phyloP scores from a whole-genome alignment of 768 basidiomycete species.

The Rhizopogon salebrosus region DNA sequence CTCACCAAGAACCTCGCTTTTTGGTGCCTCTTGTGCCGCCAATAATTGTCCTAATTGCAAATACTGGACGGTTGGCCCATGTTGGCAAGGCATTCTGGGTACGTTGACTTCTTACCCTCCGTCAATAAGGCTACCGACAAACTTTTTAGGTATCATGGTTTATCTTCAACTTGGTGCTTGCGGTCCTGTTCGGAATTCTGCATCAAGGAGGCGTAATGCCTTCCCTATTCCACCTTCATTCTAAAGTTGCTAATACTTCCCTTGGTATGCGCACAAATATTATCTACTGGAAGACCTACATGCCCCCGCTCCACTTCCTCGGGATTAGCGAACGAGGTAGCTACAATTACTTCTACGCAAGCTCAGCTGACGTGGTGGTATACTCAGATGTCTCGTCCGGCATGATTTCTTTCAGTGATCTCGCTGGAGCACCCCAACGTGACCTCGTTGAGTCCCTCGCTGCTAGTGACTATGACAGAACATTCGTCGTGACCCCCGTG shows the following conservation, averaged over 20 bases:
- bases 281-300: conserved; percentile 38
- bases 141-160: conserved; percentile 22
- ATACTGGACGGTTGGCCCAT: conserved; percentile 17
- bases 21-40: conserved; percentile 31
- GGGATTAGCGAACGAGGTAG: conserved; percentile 21
- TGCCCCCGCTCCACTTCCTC: conserved; percentile 33
- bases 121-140: not conserved
- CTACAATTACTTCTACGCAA: not conserved
- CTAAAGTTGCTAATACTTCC: conserved; percentile 8
- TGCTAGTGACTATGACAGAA: conserved; percentile 3
- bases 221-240: conserved; percentile 30
- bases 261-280: conserved; percentile 10
- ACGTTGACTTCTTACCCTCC: conserved; percentile 2
- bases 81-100: conserved; percentile 30
- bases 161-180: conserved; percentile 22
- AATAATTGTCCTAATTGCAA: conserved; percentile 23
- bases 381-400: conserved; percentile 19
- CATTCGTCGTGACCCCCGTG: conserved; percentile 28
- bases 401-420: conserved; percentile 21
- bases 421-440: conserved; percentile 21
- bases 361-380: conserved; percentile 1
- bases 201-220: conserved; percentile 40
- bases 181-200: conserved; percentile 31
- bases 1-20: conserved; percentile 37
- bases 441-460: conserved; percentile 14